phyloP scores from a whole-genome alignment of 345 rosid genomes.

The Eutrema yunnanense region DNA sequence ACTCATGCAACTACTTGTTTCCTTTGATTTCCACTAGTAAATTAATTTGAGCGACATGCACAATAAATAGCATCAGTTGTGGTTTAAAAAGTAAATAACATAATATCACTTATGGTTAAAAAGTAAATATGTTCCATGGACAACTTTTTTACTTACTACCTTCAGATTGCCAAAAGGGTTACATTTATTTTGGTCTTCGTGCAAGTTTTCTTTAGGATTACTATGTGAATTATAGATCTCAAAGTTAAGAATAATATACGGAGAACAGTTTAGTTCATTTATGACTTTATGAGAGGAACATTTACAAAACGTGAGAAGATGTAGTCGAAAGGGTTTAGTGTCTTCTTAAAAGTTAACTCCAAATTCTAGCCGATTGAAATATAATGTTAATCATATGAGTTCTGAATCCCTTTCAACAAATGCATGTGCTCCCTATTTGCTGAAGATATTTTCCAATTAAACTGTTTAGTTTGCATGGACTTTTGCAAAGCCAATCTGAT shows the following conservation, averaged over 20 bases:
- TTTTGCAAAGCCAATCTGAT: background rate
- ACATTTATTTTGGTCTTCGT: background rate
- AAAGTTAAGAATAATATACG: background rate
- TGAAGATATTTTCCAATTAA: background rate
- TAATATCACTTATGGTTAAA: background rate
- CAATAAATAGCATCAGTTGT: background rate
- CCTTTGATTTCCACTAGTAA: background rate
- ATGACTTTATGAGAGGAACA: background rate
- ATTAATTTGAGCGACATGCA: slow-evolving; percentile 1
- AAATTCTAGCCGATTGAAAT: background rate
- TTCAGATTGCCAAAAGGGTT: background rate
- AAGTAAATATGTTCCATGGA: background rate
- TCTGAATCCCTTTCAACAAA: background rate
- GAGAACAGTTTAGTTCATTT: background rate
- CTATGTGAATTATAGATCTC: background rate
- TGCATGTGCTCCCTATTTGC: background rate
- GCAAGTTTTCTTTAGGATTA: background rate
- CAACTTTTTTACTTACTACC: background rate
- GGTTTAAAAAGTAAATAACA: background rate
- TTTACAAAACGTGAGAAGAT: background rate
- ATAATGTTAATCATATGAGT: background rate
- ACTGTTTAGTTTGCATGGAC: background rate
- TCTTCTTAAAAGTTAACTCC: background rate
- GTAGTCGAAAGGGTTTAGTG: background rate
- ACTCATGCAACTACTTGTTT: background rate